Base-by-base conservation (phyloP, 176 grass and related monocot species). In the Panicum miliaceum region DNA sequence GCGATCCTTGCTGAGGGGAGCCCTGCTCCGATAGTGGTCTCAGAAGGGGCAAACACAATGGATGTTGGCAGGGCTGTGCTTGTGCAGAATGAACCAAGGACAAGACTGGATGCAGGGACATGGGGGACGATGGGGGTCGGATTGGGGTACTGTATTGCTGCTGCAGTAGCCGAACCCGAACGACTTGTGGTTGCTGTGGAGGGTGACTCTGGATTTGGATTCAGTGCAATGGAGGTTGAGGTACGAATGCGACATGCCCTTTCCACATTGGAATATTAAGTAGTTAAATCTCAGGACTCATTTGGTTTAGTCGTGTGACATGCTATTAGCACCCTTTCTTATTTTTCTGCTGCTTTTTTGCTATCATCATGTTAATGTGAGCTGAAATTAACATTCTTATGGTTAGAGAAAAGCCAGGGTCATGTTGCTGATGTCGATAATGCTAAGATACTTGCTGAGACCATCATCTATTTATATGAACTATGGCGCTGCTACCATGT, bases 211-310 rank as follows among this genome's bases (percentile, higher is more conserved):
- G 96, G 89, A 62, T 98, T 94, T 77, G 93, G 96, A 73, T 98
- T 98, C 82, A 98, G 93, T 78, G 96, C 96, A 38, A 98, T 98
- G 89, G 93, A 98, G 66, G 93, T 98, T 73, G 96, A 98, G 96
- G 96, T 95, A 98, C 54, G 87, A 37, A 52, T 82, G 7, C 3
- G 10, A 13, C 35, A 71, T 85, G 2, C 4, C 32, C 36, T 0
- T 64, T 8, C 18, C 38, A 54, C 3, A 52, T 71, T 47, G 50
- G 58, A 74, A 36, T 12, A 32, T 63, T 47, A 62, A 48, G 41
- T 56, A 18, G 58, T 0, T 54, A 15, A 45, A 84, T 25, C 46
- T 66, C 37, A 23, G 9, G 38, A 11, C 0, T 64, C 77, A 77
- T 71, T 77, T 71, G 1, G 11, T 56, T 71, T 71, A 27, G 62